Conservation (phyloP, 2,329 filamentous ascomycete species). For the Monascus ruber region DNA sequence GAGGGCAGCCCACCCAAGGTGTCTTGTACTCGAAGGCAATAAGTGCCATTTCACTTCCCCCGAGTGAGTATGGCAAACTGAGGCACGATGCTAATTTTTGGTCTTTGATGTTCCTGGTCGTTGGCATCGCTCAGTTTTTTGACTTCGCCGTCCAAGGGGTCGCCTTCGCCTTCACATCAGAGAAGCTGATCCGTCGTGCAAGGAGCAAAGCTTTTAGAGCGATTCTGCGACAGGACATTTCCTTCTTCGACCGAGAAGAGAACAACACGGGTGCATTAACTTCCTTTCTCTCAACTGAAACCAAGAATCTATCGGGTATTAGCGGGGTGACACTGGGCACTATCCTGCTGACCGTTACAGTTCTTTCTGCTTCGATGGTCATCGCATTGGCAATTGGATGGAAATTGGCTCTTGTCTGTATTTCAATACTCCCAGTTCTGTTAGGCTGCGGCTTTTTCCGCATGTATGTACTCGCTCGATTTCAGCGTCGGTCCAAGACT, state of each 20-base stretch:
- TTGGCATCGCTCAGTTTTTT: conserved; percentile 62
- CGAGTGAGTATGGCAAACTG: conserved; percentile 43
- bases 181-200: conserved; percentile 71
- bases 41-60: conserved; percentile 52
- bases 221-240: conserved; percentile 84
- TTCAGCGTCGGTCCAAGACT: conserved; percentile 65
- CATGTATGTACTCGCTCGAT: conserved; percentile 72
- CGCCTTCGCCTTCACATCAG: conserved; percentile 75
- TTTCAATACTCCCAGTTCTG: conserved; percentile 64
- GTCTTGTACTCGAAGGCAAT: conserved; percentile 89
- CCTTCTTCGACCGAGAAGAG: conserved; percentile 81
- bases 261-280: conserved; percentile 84
- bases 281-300: conserved; percentile 78
- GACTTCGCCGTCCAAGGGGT: conserved; percentile 58
- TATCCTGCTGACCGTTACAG: conserved; percentile 67
- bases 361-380: conserved; percentile 60
- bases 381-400: conserved; percentile 67
- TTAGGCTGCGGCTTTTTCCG: conserved; percentile 75
- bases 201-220: conserved; percentile 72
- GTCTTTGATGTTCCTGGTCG: conserved; percentile 78
- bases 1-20: conserved; percentile 63
- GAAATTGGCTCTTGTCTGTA: conserved; percentile 78
- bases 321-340: conserved; percentile 82
- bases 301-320: conserved; percentile 77
- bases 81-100: conserved; percentile 70